These are phyloP conservation scores for Eucalyptus lansdowneana DNA, from an alignment of 345 rosid species.

Conservation along the genomic window DNA sequence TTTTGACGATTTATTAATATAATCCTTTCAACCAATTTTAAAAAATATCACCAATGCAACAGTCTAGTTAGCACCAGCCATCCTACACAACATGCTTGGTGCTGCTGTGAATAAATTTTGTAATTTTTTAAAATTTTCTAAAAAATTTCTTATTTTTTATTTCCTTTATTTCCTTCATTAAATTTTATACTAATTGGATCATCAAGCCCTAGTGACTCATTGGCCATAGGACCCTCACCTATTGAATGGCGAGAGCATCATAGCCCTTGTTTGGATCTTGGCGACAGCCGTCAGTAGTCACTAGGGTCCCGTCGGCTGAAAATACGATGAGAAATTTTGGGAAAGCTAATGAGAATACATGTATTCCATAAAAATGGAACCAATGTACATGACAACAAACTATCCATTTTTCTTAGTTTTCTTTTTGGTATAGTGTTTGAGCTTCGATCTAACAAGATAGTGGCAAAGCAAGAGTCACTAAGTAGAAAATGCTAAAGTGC, in stretches of 20 bases:
- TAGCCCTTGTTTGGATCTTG: background rate
- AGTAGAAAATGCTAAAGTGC: background rate
- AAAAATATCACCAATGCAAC: background rate
- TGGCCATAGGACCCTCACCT: background rate
- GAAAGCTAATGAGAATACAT: background rate
- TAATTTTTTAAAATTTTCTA: background rate
- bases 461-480: background rate
- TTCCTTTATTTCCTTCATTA: background rate
- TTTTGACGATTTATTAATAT: background rate
- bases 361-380: background rate
- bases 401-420: background rate
- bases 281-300: fast-evolving
- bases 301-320: background rate
- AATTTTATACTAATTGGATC: background rate
- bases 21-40: fast-evolving
- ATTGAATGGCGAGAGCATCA: background rate
- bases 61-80: background rate
- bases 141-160: no score
- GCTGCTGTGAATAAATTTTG: background rate
- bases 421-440: background rate
- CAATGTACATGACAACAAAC: background rate
- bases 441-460: background rate
- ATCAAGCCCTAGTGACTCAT: background rate
- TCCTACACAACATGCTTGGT: fast-evolving
- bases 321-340: background rate